A percentile compares a stretch with the other conserved stretches of the same genome.
Conservation (phyloP, 169 alveolate species). For the Neospora caninum region DNA sequence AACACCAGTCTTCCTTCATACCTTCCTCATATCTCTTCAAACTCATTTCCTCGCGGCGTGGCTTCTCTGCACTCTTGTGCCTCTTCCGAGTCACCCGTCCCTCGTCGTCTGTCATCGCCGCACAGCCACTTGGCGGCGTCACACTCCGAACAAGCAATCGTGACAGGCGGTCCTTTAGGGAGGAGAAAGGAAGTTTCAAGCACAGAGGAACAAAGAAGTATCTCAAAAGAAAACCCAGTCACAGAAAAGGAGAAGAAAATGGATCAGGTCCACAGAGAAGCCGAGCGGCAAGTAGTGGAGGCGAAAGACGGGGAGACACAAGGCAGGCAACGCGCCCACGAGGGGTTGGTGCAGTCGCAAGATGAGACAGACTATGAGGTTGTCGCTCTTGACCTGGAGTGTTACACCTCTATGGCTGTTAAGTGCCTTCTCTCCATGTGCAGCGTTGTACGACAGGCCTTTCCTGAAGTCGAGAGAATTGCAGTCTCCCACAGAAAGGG, state of each 20-base stretch:
- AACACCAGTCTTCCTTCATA: neutral
- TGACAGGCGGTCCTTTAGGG: too few relatives aligned
- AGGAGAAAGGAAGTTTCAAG: too few relatives aligned
- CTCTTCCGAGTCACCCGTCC: too few relatives aligned
- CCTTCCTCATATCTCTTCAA: neutral
- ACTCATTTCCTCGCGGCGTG: neutral
- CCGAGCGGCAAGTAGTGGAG: too few relatives aligned
- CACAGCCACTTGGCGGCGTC: too few relatives aligned
- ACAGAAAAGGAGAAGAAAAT: too few relatives aligned
- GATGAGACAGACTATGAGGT: neutral
- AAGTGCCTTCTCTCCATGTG: neutral
- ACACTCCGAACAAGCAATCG: too few relatives aligned
- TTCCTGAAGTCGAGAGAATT: neutral
- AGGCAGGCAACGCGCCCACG: neutral
- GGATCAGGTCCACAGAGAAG: too few relatives aligned
- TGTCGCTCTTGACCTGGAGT: neutral
- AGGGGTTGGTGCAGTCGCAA: neutral
- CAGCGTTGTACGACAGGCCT: neutral
- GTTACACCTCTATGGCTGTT: neutral
- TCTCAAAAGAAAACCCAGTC: too few relatives aligned
- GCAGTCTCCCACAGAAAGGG: neutral
- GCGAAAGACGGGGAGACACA: too few relatives aligned
- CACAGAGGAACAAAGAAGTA: too few relatives aligned
- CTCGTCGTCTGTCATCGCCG: too few relatives aligned
- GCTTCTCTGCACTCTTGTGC: neutral